Percentiles rank a stretch among this genome's conserved stretches.
Evolutionary conservation across 108 stramenopile species (phyloP).

Genomic region (Cyclotella baltica): DNA sequence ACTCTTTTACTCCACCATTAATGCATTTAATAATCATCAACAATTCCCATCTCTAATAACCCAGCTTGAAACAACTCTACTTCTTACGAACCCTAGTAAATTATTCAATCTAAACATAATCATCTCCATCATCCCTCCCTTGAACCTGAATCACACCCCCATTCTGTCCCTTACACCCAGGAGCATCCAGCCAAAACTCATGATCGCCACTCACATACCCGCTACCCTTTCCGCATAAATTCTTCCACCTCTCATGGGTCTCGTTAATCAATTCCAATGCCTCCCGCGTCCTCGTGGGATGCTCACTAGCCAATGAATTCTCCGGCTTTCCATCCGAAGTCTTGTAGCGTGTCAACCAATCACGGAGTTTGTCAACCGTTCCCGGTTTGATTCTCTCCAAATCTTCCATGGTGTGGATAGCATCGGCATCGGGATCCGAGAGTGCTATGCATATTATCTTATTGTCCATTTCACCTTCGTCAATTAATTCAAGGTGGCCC

Average conservation of each 20-base stretch:
- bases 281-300: conserved; percentile 70
- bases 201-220: conserved; percentile 58
- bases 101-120: no score
- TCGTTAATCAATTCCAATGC: conserved; percentile 82
- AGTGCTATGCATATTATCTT: conserved; percentile 94
- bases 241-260: conserved; percentile 81
- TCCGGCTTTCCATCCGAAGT: conserved; percentile 95
- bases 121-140: no score
- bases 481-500: conserved; percentile 94
- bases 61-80: no score
- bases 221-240: conserved; percentile 81
- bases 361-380: conserved; percentile 73
- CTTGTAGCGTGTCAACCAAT: conserved; percentile 98
- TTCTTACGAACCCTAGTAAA: no score
- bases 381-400: conserved; percentile 90
- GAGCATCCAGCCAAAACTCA: conserved; percentile 80
- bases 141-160: no score
- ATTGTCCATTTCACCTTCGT: conserved; percentile 98
- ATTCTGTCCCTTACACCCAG: conserved; percentile 64
- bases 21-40: no score
- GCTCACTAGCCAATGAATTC: conserved; percentile 89
- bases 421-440: conserved; percentile 70
- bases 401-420: conserved; percentile 80
- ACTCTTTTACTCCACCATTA: no score
- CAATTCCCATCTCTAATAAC: no score